A percentile compares a stretch with the other conserved stretches of the same genome.
phyloP scores from a whole-genome alignment of 73 alveolate genomes.

The Paramecium primaurelia region DNA sequence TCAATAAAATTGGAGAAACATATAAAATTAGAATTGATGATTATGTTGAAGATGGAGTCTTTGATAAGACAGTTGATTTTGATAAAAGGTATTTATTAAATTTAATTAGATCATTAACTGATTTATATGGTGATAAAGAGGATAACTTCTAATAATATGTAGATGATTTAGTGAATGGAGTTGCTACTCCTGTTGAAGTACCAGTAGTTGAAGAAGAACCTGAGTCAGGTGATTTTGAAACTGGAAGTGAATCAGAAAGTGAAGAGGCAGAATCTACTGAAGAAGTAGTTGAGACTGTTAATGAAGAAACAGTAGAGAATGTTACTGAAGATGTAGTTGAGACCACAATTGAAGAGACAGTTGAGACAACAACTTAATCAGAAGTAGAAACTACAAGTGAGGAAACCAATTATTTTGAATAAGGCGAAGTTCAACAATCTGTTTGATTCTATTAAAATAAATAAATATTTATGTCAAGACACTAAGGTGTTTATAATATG shows the following conservation, averaged over 20 bases:
- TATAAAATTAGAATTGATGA: not conserved
- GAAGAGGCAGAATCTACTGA: not conserved
- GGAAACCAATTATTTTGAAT: not conserved
- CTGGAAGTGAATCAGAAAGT: not conserved
- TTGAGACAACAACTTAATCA: not conserved
- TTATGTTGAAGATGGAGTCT: conserved; percentile 5
- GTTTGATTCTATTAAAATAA: not conserved
- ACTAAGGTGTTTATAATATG: not conserved
- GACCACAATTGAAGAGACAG: not conserved
- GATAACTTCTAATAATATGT: not conserved
- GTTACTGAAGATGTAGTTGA: not conserved
- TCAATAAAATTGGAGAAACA: not conserved
- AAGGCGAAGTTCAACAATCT: not conserved
- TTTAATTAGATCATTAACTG: not conserved
- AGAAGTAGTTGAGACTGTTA: not conserved
- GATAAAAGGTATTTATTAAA: not conserved
- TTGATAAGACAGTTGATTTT: not conserved
- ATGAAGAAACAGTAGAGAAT: not conserved
- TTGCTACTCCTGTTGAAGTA: not conserved
- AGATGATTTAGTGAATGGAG: not conserved
- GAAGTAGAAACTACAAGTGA: not conserved
- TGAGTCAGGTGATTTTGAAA: not conserved
- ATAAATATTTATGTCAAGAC: not conserved
- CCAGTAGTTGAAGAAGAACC: not conserved
- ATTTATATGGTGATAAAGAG: not conserved